Evolutionary conservation across 495 filamentous ascomycete species (phyloP).

Genomic region (Talaromyces borbonicus): DNA sequence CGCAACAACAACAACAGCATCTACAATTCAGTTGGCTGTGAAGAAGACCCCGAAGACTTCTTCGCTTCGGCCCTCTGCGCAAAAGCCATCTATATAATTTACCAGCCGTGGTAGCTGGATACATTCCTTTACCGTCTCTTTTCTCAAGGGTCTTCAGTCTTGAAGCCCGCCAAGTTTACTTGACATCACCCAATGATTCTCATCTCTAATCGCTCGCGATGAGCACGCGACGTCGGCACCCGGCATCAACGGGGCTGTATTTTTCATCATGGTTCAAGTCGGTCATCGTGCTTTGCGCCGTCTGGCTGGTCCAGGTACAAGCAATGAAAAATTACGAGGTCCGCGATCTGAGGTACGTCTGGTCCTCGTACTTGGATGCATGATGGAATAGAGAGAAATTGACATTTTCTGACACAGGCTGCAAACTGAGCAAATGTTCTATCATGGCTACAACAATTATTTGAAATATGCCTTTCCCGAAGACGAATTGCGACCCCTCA

Average conservation of each 20-base stretch:
- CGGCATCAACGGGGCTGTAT: conserved; percentile 27
- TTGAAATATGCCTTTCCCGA: conserved; percentile 90
- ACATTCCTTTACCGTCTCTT: not conserved
- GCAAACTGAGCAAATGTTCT: conserved; percentile 78
- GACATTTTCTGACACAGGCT: conserved; percentile 28
- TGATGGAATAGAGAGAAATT: not conserved
- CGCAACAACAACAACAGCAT: not conserved
- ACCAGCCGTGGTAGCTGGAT: not conserved
- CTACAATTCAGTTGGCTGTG: not conserved
- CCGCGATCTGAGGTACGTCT: conserved; percentile 29
- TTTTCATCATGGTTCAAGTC: conserved; percentile 27
- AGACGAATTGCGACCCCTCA: conserved; percentile 86
- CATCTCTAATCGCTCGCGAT: conserved; percentile 23
- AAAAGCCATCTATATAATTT: too few species aligned
- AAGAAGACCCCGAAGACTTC: too few species aligned
- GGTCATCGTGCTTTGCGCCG: conserved; percentile 25
- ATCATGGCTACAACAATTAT: conserved; percentile 95
- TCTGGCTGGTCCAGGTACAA: conserved; percentile 30
- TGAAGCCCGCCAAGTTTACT: too few species aligned
- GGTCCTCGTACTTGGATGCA: not conserved
- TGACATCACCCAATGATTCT: conserved; percentile 2
- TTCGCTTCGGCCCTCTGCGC: too few species aligned
- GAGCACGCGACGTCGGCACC: conserved; percentile 36
- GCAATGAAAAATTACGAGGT: conserved; percentile 33
- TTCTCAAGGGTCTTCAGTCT: not conserved